Evolutionary conservation across 106 monocot genomes (phyloP), one percentile per base, ranked within the genome.

Genomic region (Phalaenopsis equestris): DNA sequence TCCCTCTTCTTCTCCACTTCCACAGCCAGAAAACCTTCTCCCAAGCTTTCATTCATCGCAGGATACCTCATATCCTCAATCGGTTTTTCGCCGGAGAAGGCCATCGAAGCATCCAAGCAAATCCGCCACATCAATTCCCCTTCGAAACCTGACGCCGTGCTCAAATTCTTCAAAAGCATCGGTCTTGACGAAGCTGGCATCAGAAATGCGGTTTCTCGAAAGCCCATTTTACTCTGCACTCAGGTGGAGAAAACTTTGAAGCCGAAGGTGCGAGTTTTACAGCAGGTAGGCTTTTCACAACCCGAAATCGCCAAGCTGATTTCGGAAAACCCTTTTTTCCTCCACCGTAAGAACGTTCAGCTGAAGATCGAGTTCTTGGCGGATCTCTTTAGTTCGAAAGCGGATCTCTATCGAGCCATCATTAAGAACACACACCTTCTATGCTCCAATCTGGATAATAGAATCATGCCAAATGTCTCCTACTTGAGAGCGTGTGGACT

Each of bases 41-140:
- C 49, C 24, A 21, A 75, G 55, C 77, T 64, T 21, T 8, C 45
- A 23, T 78, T 83, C 56, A 67, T 83, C 4, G 73, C 47, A 12
- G 52, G 78, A 1, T 86, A 81, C 64, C 89, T 90, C 7, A 49
- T 85, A 42, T 61, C 36, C 9, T 80, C 84, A 15, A 61, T 67
- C 38, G 90, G 87, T 11, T 39, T 87, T 36, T 81, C 90, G 11
- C 47, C 78, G 8, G 67, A 83, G 6, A 46, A 61, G 75, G 89
- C 89, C 30, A 38, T 47, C 68, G 42, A 12, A 19, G 68, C 56
- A 37, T 89, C 85, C 30, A 76, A 68, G 11, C 8, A 41, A 19
- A 3, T 85, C 4, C 0, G 78, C 78, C 72, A 70, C 47, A 67
- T 85, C 30, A 84, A 85, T 58, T 76, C 81, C 41, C 73, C 79